phyloP scores from a whole-genome alignment of 176 grass and related monocot species.

The Zoysia japonica region DNA sequence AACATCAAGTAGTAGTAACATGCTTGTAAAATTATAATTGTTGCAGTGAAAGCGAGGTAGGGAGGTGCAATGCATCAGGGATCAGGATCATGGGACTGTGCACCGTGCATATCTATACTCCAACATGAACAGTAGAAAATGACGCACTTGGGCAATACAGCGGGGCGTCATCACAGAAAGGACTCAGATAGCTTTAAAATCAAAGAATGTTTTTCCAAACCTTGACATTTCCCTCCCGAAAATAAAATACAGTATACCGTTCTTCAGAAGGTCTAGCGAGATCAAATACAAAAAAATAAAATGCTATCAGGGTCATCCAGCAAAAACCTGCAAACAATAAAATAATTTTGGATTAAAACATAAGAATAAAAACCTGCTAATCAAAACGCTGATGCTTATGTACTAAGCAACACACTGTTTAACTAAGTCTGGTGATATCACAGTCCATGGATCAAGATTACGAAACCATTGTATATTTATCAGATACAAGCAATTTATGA shows the following conservation, averaged over 20 bases:
- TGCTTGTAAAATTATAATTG: not conserved
- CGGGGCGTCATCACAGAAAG: not conserved
- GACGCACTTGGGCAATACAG: not conserved
- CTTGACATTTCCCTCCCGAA: slow-evolving; percentile 33
- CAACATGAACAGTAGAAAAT: not conserved
- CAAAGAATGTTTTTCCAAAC: slow-evolving; percentile 32
- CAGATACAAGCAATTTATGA: not conserved
- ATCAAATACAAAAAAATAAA: slow-evolving; percentile 58
- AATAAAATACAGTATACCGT: slow-evolving; percentile 39
- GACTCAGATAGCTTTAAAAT: slow-evolving; percentile 23
- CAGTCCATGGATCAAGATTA: not conserved
- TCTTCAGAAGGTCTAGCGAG: slow-evolving; percentile 12
- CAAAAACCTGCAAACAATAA: slow-evolving; percentile 41
- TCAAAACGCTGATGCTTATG: not conserved
- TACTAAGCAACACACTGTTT: not conserved
- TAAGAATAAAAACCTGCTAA: not conserved
- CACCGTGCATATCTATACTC: not conserved
- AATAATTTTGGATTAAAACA: not conserved
- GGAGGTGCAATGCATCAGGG: not conserved
- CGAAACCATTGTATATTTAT: not conserved
- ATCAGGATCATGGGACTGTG: not conserved
- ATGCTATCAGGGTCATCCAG: slow-evolving; percentile 16
- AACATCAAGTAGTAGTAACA: not conserved
- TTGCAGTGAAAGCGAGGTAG: not conserved
- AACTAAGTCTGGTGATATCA: not conserved